Base-by-base conservation (phyloP, 2,329 filamentous ascomycete genomes). In the Trichoderma gracile region DNA sequence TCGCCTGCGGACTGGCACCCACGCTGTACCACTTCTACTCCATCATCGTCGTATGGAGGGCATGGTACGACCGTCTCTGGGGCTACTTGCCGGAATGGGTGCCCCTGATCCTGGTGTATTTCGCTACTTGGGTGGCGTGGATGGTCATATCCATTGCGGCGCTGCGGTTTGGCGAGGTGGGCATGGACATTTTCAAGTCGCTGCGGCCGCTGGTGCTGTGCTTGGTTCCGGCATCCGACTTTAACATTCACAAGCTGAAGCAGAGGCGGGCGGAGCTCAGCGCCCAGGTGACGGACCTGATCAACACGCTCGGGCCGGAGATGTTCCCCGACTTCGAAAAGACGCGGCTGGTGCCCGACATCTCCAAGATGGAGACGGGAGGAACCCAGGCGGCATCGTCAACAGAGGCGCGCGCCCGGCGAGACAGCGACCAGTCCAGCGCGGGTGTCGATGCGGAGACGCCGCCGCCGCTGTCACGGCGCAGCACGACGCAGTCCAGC, bases 171-270 rank as follows among this genome's bases (percentile, higher is more conserved):
- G 95, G 95, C 53, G 95, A 99, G 78, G 89, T 96, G n/a, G 95
- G 94, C 59, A 97, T 99, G 93, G 95, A 99, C 74, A 97, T 99
- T 63, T 81, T 95, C 79, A 99, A 98, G 78, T 98, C 94, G 0
- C 84, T 99, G 17, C 87, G 92, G 10, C 95, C 95, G 6, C 85
- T 99, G 10, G 81, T 96, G 52, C 82, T 97, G 40, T 95, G 91
- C 68, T 84, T 98, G 72, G 90, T 90, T 71, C 95, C 95, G 1
- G 87, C 88, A 5, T 94, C 91, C 1, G 89, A 88, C 75, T 96
- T 93, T 78, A 92, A 90, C 65, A 86, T 99, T 55, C 86, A 91
- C 67, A 89, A 89, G 70, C 84, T 99, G 57, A 88, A 92, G 65
- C 79, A 85, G 69, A 83, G 86, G 67, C 87, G 95, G 60, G 88